These are phyloP conservation scores for Tetrapyrgos nigripes DNA, from an alignment of 1,284 basidiomycete species.

Conservation along the genomic window DNA sequence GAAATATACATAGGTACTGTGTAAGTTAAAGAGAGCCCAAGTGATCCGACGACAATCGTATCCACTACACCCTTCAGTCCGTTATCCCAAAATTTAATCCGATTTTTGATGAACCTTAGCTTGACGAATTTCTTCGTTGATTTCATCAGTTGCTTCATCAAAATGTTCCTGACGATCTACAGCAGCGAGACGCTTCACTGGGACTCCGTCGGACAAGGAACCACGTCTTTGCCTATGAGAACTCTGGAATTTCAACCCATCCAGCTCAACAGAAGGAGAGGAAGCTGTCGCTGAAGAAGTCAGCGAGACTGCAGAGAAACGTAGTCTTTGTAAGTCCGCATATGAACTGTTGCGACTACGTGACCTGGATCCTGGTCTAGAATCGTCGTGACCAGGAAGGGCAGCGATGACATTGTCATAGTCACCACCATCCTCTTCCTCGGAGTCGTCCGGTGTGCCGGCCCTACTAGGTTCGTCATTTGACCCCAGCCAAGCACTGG, in stretches of 20 bases:
- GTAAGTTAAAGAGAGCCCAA: too few relatives aligned
- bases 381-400: constrained; percentile 57
- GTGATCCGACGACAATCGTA: too few relatives aligned
- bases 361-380: constrained; percentile 45
- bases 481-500: constrained; percentile 78
- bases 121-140: constrained; percentile 65
- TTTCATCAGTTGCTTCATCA: constrained; percentile 59
- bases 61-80: constrained; percentile 3
- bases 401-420: constrained; percentile 80
- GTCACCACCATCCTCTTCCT: constrained; percentile 81
- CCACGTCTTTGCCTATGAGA: constrained; percentile 62
- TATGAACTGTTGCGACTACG: constrained; percentile 78
- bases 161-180: constrained; percentile 61
- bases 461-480: constrained; percentile 68
- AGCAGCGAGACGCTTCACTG: constrained; percentile 66
- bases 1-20: too few relatives aligned
- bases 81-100: background rate
- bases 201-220: constrained; percentile 68
- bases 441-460: constrained; percentile 71
- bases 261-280: constrained; percentile 30
- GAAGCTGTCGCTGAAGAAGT: constrained; percentile 19
- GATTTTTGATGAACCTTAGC: constrained; percentile 36
- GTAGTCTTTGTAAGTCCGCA: constrained; percentile 77
- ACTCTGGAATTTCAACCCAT: constrained; percentile 48
- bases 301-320: constrained; percentile 44